Percentiles rank a stretch among this genome's conserved stretches.
Evolutionary conservation across 257 asterid species (phyloP).

Genomic region (Jacaranda copaia): DNA sequence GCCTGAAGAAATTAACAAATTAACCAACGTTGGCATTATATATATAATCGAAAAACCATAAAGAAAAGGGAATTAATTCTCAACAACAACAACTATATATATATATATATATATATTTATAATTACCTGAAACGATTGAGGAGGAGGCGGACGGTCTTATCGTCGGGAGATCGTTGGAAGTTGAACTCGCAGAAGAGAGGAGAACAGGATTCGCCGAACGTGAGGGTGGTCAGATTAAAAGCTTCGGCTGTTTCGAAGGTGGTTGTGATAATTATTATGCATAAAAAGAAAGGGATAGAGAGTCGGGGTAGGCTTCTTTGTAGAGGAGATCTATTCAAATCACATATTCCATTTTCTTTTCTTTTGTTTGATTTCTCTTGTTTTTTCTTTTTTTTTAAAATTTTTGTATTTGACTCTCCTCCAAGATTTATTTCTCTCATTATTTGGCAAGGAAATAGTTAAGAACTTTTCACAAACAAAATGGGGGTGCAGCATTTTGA

Average conservation of each 20-base stretch:
- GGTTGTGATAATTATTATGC: constrained; percentile 24
- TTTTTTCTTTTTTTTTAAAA: background rate
- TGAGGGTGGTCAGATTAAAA: constrained; percentile 64
- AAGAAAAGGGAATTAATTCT: too few species aligned
- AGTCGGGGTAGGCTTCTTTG: constrained; percentile 31
- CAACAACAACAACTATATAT: background rate
- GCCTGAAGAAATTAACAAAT: constrained; percentile 48
- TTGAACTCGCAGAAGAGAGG: constrained; percentile 88
- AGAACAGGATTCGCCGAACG: constrained; percentile 60
- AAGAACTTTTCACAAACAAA: too few species aligned
- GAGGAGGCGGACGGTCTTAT: constrained; percentile 66
- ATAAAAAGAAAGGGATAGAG: constrained; percentile 30
- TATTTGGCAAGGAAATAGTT: too few species aligned
- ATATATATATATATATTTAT: background rate
- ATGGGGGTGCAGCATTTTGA: too few species aligned
- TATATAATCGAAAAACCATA: too few species aligned
- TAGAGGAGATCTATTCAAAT: constrained; percentile 27
- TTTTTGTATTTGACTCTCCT: too few species aligned
- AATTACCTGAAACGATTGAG: constrained; percentile 77
- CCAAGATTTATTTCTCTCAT: too few species aligned
- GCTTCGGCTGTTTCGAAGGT: constrained; percentile 34
- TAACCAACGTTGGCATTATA: background rate
- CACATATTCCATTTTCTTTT: constrained; percentile 28
- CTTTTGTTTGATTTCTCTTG: background rate
- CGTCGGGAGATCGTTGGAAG: constrained; percentile 63